These are phyloP conservation scores for Durio zibethinus DNA, from an alignment of 345 rosid genomes.

Conservation along the genomic window DNA sequence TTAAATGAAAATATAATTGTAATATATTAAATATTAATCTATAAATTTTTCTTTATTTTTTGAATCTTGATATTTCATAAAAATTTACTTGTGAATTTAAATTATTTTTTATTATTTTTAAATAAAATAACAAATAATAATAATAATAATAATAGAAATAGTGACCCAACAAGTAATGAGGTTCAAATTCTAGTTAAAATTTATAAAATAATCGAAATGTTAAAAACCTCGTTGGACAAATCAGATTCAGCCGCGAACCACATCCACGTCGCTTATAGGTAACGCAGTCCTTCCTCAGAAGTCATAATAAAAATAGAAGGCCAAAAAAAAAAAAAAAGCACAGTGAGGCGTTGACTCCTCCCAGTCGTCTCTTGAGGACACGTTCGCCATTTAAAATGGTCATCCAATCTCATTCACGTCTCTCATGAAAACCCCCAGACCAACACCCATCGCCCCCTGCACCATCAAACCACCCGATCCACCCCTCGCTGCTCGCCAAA, in stretches of 20 bases:
- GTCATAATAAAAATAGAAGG: no score
- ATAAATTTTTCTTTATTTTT: no score
- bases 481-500: neutral
- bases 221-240: neutral
- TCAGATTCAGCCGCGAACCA: neutral
- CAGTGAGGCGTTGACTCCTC: slow-evolving; percentile 1
- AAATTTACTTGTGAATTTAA: no score
- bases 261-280: neutral
- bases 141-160: no score
- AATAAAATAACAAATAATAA: no score
- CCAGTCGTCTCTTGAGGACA: neutral
- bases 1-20: no score
- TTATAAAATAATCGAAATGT: neutral
- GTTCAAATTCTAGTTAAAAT: neutral
- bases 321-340: neutral
- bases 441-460: neutral
- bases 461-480: neutral
- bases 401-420: neutral
- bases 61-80: no score
- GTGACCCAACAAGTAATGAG: no score
- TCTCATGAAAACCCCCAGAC: neutral
- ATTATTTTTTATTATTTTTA: no score
- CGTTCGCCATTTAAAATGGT: neutral
- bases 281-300: neutral
- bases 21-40: no score